Conservation (phyloP, 2,329 filamentous ascomycete species). For the Colletotrichum tropicale region DNA sequence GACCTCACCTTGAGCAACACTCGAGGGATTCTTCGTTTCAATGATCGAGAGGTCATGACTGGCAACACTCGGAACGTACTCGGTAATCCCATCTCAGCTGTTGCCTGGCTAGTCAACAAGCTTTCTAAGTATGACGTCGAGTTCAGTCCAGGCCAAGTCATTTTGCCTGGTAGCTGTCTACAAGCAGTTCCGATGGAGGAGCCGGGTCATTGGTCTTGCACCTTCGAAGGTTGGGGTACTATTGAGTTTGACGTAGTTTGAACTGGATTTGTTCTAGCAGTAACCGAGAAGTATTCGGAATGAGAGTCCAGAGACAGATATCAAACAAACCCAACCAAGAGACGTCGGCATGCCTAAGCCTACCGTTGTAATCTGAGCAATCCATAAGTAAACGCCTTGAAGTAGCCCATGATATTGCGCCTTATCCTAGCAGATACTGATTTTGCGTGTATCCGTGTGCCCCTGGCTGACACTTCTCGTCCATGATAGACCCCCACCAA, state of each 20-base stretch:
- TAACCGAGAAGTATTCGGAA: neutral
- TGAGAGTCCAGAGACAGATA: neutral
- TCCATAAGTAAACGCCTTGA: neutral
- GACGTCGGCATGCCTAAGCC: neutral
- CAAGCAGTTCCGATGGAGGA: slow-evolving; percentile 27
- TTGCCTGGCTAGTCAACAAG: slow-evolving; percentile 29
- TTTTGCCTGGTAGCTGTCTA: slow-evolving; percentile 28
- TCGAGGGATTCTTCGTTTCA: slow-evolving; percentile 25
- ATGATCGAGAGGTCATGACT: slow-evolving; percentile 26
- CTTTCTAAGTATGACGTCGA: slow-evolving; percentile 26
- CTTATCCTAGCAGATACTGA: neutral
- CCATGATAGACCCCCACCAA: neutral
- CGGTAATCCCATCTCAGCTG: slow-evolving; percentile 26
- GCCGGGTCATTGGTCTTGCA: slow-evolving; percentile 25
- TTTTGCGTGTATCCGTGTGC: neutral
- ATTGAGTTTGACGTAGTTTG: slow-evolving; percentile 26
- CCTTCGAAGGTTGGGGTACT: slow-evolving; percentile 27
- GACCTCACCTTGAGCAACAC: slow-evolving; percentile 27
- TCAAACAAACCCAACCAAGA: neutral
- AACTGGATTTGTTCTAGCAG: neutral
- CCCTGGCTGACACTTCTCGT: neutral
- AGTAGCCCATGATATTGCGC: neutral
- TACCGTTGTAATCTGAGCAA: neutral
- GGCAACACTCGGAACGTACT: slow-evolving; percentile 30
- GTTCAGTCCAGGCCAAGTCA: slow-evolving; percentile 26